Evolutionary conservation across 768 basidiomycete genomes (phyloP), one percentile per base, ranked within the genome.

Genomic region (Psilocybe tampanensis): DNA sequence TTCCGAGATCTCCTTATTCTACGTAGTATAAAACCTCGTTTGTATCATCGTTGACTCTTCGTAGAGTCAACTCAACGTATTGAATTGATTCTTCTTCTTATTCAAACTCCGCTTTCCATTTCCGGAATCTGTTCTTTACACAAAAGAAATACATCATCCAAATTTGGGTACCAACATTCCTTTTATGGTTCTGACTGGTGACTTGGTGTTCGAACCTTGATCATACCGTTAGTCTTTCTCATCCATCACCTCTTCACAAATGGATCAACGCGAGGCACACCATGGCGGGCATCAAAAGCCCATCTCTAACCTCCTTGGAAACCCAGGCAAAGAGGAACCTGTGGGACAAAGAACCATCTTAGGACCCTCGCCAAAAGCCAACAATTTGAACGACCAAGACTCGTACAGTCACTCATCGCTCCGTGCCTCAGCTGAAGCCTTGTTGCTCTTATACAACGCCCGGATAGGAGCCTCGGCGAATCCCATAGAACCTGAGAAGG

Each of bases 391-490:
- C 44, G 24, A 33, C 29, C 47, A 48, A 32, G 26, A 56, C n/a
- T n/a, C n/a, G 21, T 44, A 51, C 43, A 32, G 23, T 4, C 17
- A 29, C 18, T 50, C 52, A 15, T 47, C 45, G 7, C 24, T 47
- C 22, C 22, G 33, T 21, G 58, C 39, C 2, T 54, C 57, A 5
- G 57, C 41, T 34, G 47, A 59, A 29, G 58, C 58, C 5, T 34
- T 59, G 21, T 22, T 59, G 11, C 42, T 54, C 3, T 52, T 59
- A n/a, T 50, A 59, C 23, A 54, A 51, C 44, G 22, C 49, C 24
- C 21, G 22, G 8, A 7, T 26, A 5, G 12, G 19, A n/a, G n/a
- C 26, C 32, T 33, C 8, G 23, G 9, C 15, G 22, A 36, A 3
- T 24, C 45, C 33, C 19, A 32, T 17, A 2, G 51, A 26, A 23